These are phyloP conservation scores for Saccharomyces hybrid DNA, from an alignment of 1,139 yeast species.

Conservation along the genomic window DNA sequence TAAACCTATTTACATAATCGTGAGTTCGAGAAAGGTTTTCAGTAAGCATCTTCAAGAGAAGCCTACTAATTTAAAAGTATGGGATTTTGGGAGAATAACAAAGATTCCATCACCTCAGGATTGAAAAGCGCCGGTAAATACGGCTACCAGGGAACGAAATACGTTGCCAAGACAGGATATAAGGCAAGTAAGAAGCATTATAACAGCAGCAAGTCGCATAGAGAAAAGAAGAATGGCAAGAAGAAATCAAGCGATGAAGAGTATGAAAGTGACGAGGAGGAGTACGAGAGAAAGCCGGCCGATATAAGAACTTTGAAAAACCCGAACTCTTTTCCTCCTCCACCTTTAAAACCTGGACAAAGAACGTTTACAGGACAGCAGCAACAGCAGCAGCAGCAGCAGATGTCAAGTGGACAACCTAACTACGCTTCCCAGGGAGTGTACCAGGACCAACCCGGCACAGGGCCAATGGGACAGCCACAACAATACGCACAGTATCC, in stretches of 20 bases:
- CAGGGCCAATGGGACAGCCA: not conserved
- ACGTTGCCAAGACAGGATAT: slow-evolving; percentile 42
- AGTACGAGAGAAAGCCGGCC: slow-evolving; percentile 24
- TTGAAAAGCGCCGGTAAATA: slow-evolving; percentile 33
- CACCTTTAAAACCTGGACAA: slow-evolving; percentile 43
- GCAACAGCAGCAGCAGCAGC: slow-evolving; percentile 7
- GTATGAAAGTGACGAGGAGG: slow-evolving; percentile 12
- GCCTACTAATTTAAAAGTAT: not conserved
- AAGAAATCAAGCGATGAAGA: slow-evolving; percentile 17
- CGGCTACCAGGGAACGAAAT: slow-evolving; percentile 38
- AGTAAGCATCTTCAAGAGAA: no score
- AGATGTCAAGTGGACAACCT: slow-evolving; percentile 6
- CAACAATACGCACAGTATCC: slow-evolving; percentile 1
- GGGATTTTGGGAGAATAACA: slow-evolving; percentile 44
- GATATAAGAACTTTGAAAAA: slow-evolving; percentile 34
- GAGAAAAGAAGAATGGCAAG: slow-evolving; percentile 11
- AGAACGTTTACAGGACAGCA: slow-evolving; percentile 25
- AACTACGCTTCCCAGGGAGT: slow-evolving; percentile 6
- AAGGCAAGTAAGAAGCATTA: slow-evolving; percentile 37
- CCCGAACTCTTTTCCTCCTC: slow-evolving; percentile 45
- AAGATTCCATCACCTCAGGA: slow-evolving; percentile 39
- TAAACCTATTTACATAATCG: not conserved
- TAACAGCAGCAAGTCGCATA: slow-evolving; percentile 18
- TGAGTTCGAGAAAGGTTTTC: not conserved
- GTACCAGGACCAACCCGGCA: not conserved